Conservation (phyloP, 1,284 basidiomycete genomes). For the Termitomyces sp. region DNA sequence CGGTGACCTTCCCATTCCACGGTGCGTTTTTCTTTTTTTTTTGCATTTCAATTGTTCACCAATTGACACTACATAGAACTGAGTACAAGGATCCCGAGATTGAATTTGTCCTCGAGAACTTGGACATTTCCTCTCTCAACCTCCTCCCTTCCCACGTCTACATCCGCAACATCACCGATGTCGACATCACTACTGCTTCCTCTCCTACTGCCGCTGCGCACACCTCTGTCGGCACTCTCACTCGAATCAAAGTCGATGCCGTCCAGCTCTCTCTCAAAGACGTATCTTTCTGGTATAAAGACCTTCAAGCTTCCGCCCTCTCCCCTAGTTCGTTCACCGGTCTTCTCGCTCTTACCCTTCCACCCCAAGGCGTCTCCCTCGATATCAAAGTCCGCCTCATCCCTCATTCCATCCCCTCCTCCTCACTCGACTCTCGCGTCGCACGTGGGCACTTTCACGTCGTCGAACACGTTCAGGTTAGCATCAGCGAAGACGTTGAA, state of each 20-base stretch:
- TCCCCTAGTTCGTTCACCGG: conserved; percentile 55
- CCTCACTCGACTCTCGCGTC: conserved; percentile 35
- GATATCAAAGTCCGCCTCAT: conserved; percentile 61
- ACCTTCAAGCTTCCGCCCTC: conserved; percentile 44
- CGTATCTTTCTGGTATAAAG: conserved; percentile 67
- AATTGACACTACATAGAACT: conserved; percentile 37
- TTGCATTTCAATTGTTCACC: background rate
- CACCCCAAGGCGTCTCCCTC: conserved; percentile 59
- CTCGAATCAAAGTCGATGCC: conserved; percentile 57
- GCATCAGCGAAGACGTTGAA: conserved; percentile 46
- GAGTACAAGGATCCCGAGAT: conserved; percentile 61
- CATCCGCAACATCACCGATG: conserved; percentile 67
- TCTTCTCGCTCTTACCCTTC: conserved; percentile 53
- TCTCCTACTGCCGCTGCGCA: conserved; percentile 39
- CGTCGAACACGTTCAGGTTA: conserved; percentile 48
- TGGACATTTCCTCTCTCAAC: conserved; percentile 58
- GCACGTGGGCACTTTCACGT: conserved; percentile 44
- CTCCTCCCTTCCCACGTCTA: conserved; percentile 65
- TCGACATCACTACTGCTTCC: conserved; percentile 54
- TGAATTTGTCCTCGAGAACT: conserved; percentile 68
- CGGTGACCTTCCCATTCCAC: conserved; percentile 58
- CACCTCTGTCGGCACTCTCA: conserved; percentile 54
- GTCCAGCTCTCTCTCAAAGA: conserved; percentile 56
- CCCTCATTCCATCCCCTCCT: conserved; percentile 36
- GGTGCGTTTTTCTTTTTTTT: conserved; percentile 32